Conservation (phyloP, 305 asterid genomes). For the Fraxinus angustifolia region DNA sequence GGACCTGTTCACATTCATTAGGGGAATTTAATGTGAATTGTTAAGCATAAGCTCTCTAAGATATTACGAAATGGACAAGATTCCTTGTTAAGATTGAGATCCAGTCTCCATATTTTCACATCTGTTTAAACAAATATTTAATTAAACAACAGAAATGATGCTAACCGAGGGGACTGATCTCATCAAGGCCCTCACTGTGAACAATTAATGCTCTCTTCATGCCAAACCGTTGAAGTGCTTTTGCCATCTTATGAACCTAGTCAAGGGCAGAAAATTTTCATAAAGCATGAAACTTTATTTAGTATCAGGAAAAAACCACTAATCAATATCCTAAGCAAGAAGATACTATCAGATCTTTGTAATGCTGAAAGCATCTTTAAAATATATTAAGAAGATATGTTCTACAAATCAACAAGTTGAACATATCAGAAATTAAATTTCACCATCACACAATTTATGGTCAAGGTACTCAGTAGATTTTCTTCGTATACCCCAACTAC, state of each 20-base stretch:
- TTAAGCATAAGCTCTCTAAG: not conserved
- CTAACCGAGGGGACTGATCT: slow-evolving; percentile 66
- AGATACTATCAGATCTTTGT: not conserved
- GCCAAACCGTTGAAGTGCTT: slow-evolving; percentile 55
- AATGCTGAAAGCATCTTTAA: not conserved
- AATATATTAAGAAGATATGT: not conserved
- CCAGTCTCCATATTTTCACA: not conserved
- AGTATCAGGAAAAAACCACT: not conserved
- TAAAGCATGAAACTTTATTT: not conserved
- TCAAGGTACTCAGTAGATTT: slow-evolving; percentile 32
- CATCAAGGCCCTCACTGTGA: slow-evolving; percentile 56
- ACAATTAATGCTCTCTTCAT: slow-evolving; percentile 59
- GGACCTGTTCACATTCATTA: slow-evolving; percentile 40
- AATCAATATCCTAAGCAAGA: not conserved
- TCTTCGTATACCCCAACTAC: slow-evolving; percentile 55
- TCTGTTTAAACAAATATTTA: not conserved
- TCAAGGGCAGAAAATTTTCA: not conserved
- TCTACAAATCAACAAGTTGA: not conserved
- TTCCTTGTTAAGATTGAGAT: not conserved
- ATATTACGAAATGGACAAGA: not conserved
- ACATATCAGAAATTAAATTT: not conserved
- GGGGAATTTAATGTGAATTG: not conserved
- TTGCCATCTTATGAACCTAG: slow-evolving; percentile 55
- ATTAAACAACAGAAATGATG: slow-evolving; percentile 14
- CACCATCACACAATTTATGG: not conserved